phyloP scores from a whole-genome alignment of 768 basidiomycete genomes.

The Leccinum pellstonianum region DNA sequence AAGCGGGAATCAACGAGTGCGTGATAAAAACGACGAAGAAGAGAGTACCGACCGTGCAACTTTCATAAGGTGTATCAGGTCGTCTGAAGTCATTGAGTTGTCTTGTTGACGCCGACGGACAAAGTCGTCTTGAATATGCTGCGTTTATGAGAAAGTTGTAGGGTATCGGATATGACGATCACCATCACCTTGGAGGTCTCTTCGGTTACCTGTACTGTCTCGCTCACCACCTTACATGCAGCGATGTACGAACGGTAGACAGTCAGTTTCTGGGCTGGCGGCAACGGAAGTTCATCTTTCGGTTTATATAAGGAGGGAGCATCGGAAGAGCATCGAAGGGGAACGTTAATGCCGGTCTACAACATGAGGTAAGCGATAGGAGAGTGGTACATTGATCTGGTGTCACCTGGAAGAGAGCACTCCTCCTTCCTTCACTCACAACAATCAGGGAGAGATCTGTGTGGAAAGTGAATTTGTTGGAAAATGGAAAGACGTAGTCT shows the following conservation, averaged over 20 bases:
- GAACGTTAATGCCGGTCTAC: constrained; percentile 59
- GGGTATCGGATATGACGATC: neutral
- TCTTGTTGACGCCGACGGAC: constrained; percentile 44
- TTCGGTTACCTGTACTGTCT: constrained; percentile 52
- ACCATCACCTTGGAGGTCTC: constrained; percentile 55
- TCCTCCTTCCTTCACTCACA: constrained; percentile 61
- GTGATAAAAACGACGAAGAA: neutral
- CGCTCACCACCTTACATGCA: constrained; percentile 49
- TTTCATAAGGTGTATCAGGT: constrained; percentile 66
- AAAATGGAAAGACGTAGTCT: constrained; percentile 73
- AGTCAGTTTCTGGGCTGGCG: constrained; percentile 46
- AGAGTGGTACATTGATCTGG: neutral
- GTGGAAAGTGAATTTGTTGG: constrained; percentile 63
- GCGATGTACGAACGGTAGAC: constrained; percentile 59
- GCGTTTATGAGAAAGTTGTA: neutral
- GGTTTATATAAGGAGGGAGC: constrained; percentile 49
- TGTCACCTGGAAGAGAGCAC: constrained; percentile 67
- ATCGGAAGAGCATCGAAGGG: constrained; percentile 39
- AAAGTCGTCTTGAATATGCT: constrained; percentile 82
- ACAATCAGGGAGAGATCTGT: constrained; percentile 72
- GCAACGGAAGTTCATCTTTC: constrained; percentile 42
- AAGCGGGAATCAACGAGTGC: constrained; percentile 8
- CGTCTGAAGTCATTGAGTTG: constrained; percentile 48
- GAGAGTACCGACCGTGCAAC: constrained; percentile 56
- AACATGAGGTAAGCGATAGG: neutral